Percentiles rank a stretch among this genome's conserved stretches.
Conservation (phyloP, 2,329 filamentous ascomycete genomes). For the Colletotrichum sansevieriae region DNA sequence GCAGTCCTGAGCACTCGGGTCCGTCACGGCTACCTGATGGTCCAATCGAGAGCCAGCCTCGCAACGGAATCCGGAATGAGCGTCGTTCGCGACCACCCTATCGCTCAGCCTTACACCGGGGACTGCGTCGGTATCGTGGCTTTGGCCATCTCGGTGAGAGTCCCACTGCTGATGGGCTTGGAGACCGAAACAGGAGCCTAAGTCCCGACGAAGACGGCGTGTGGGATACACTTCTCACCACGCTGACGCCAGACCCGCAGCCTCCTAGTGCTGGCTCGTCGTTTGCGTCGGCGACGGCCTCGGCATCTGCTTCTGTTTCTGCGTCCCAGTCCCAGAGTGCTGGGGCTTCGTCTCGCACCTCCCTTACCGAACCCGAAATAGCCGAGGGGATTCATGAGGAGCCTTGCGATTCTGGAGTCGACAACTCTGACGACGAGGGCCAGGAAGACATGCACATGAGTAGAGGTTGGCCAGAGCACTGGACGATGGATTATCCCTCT, state of each 20-base stretch:
- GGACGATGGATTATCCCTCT: constrained; percentile 41
- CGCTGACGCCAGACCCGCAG: constrained; percentile 84
- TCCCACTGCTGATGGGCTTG: constrained; percentile 75
- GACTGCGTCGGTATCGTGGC: neutral
- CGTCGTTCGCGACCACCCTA: neutral
- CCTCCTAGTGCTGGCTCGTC: constrained; percentile 86
- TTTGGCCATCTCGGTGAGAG: constrained; percentile 23
- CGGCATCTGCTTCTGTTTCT: constrained; percentile 61
- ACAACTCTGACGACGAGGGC: constrained; percentile 68
- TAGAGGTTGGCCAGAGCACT: constrained; percentile 33
- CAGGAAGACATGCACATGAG: constrained; percentile 42
- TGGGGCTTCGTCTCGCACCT: constrained; percentile 61
- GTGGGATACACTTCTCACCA: constrained; percentile 87
- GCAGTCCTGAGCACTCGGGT: constrained; percentile 39
- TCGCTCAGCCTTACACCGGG: no score
- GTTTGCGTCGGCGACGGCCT: constrained; percentile 77
- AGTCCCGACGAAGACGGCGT: constrained; percentile 75
- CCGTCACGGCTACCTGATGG: constrained; percentile 16
- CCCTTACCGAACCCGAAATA: constrained; percentile 56
- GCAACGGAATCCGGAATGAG: neutral
- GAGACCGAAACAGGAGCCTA: constrained; percentile 86
- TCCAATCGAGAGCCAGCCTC: neutral
- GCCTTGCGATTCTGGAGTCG: constrained; percentile 65
- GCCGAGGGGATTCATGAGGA: constrained; percentile 55
- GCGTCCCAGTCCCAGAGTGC: constrained; percentile 56